A percentile compares a stretch with the other conserved stretches of the same genome.
phyloP scores from a whole-genome alignment of 805 yeast genomes.

The Lachancea mirantina region DNA sequence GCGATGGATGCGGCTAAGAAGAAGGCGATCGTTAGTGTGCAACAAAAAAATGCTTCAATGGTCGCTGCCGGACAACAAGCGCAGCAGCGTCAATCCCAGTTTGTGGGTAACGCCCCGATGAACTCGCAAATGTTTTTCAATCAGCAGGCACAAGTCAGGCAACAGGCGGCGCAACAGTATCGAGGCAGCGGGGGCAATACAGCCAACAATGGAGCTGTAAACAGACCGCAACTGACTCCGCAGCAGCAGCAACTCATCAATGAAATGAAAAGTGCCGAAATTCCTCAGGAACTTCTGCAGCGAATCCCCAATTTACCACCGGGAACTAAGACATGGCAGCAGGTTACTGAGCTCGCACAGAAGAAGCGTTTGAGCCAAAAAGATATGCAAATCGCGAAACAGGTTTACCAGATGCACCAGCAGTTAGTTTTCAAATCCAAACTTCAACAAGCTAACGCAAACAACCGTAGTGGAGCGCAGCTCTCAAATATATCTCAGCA shows the following conservation, averaged over 20 bases:
- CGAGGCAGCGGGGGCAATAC: conserved; percentile 14
- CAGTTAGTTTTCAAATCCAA: conserved; percentile 46
- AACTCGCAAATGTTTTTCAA: conserved; percentile 35
- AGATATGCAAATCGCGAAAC: conserved; percentile 52
- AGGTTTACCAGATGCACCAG: conserved; percentile 59
- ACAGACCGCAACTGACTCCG: conserved; percentile 21
- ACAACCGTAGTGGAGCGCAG: conserved; percentile 30
- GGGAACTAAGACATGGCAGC: conserved; percentile 74
- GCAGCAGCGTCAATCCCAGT: conserved; percentile 14
- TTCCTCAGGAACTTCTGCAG: conserved; percentile 59
- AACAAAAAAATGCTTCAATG: conserved; percentile 14
- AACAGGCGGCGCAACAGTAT: conserved; percentile 43
- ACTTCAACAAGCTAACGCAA: conserved; percentile 38
- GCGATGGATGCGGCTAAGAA: conserved; percentile 34
- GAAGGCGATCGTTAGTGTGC: conserved; percentile 11
- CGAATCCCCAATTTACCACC: conserved; percentile 74
- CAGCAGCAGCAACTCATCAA: conserved; percentile 36
- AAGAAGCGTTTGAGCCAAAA: conserved; percentile 52
- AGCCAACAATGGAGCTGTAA: conserved; percentile 5
- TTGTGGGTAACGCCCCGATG: conserved; percentile 20
- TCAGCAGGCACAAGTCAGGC: conserved; percentile 48
- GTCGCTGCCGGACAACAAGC: conserved; percentile 21
- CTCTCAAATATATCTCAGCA: conserved; percentile 7
- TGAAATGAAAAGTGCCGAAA: conserved; percentile 56
- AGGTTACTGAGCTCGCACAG: conserved; percentile 56